A percentile compares a stretch with the other conserved stretches of the same genome.
Evolutionary conservation across 768 basidiomycete species (phyloP).

Genomic region (Mycena venus): DNA sequence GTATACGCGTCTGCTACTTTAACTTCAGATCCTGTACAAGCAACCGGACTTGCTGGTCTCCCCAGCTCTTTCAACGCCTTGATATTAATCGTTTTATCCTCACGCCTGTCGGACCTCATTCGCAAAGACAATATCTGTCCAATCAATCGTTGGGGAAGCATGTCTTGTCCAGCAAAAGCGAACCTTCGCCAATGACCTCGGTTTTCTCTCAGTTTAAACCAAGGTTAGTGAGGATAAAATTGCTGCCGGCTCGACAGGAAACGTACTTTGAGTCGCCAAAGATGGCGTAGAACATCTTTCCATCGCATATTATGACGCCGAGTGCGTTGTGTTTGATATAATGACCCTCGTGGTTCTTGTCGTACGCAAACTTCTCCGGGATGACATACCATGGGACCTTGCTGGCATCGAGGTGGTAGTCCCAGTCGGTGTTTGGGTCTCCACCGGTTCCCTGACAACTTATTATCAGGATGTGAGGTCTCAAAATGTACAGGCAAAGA

Average conservation of each 20-base stretch:
- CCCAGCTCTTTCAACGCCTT: slow-evolving; percentile 13
- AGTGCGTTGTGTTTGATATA: slow-evolving; percentile 1
- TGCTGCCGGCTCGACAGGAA: no score
- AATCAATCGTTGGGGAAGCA: slow-evolving; percentile 13
- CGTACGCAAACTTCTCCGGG: background rate
- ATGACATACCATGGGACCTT: slow-evolving; percentile 7
- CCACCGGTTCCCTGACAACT: background rate
- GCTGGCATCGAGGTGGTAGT: slow-evolving; percentile 6
- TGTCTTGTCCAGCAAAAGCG: slow-evolving; percentile 14
- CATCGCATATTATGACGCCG: slow-evolving; percentile 4
- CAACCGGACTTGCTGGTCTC: slow-evolving; percentile 20
- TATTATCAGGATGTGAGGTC: background rate
- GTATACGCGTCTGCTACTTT: no score
- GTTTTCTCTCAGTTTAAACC: background rate
- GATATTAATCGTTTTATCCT: slow-evolving; percentile 5
- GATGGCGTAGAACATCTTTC: slow-evolving; percentile 13
- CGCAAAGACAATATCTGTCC: slow-evolving; percentile 24
- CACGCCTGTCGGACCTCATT: background rate
- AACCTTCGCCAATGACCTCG: slow-evolving; percentile 26
- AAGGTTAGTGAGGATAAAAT: no score
- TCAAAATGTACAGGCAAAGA: background rate
- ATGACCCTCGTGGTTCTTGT: background rate
- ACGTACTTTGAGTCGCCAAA: slow-evolving; percentile 24
- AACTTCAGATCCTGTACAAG: background rate
- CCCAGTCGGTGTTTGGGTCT: background rate